phyloP scores from a whole-genome alignment of 1,139 yeast species.

The Suhomyces chickasaworum region DNA sequence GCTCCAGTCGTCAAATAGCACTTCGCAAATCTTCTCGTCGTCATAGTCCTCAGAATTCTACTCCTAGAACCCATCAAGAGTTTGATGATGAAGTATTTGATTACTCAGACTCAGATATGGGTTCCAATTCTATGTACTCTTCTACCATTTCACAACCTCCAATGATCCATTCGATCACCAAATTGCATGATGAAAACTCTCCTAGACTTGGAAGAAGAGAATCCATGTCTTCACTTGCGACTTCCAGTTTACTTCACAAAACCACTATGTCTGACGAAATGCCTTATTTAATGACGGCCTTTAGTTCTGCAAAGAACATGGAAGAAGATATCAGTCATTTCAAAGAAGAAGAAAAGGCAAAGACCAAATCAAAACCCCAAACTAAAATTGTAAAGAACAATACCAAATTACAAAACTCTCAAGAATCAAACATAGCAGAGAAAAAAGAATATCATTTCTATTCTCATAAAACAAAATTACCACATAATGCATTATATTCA shows the following conservation, averaged over 20 bases:
- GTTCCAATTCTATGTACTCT: slow-evolving; percentile 31
- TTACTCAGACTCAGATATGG: slow-evolving; percentile 34
- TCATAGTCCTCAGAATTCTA: slow-evolving; percentile 10
- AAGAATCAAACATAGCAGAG: slow-evolving; percentile 8
- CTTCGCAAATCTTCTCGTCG: slow-evolving; percentile 6
- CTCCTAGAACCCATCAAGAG: slow-evolving; percentile 13
- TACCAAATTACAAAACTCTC: slow-evolving; percentile 2
- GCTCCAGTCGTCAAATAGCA: background rate
- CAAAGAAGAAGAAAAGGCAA: slow-evolving; percentile 25
- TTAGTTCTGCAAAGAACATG: slow-evolving; percentile 52
- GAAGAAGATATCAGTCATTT: slow-evolving; percentile 51
- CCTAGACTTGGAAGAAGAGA: slow-evolving; percentile 25
- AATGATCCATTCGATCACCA: slow-evolving; percentile 46
- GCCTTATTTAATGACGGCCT: slow-evolving; percentile 60
- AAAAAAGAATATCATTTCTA: slow-evolving; percentile 24
- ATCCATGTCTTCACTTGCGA: slow-evolving; percentile 32
- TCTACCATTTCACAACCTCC: slow-evolving; percentile 37
- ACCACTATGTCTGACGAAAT: slow-evolving; percentile 56
- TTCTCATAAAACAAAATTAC: slow-evolving; percentile 31
- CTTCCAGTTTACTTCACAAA: slow-evolving; percentile 38
- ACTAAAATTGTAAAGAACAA: slow-evolving; percentile 10
- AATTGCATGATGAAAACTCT: slow-evolving; percentile 13
- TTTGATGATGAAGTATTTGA: slow-evolving; percentile 24
- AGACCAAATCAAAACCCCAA: slow-evolving; percentile 4
- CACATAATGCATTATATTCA: slow-evolving; percentile 37